Base-by-base conservation (phyloP, 306 rosid species). In the Sophora flavescens region DNA sequence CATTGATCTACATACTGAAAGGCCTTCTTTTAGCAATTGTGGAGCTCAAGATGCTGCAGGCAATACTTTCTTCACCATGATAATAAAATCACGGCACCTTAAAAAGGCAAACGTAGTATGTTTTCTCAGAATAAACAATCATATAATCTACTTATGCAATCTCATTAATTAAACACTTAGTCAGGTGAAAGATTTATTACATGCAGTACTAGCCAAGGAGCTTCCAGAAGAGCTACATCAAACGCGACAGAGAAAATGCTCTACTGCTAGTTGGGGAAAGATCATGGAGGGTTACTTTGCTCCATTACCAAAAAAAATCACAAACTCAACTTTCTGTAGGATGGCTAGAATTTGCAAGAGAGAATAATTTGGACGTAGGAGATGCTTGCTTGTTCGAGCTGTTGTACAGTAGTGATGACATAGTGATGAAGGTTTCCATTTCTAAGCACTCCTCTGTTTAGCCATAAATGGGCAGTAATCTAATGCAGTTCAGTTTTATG, bases 381-480 rank as follows among this genome's bases (percentile, higher is more conserved):
- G 77, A 78, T 61, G 56, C 14, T 15, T 78, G 82, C 58, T 14
- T 52, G 0, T 78, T 78, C 28, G 3, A 70, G 16, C 26, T 61
- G 16, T 4, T 78, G 1, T 26, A 8, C 14, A 12, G 26, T 48
- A 0, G 57, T 54, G 74, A 41, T 36, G 57, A 60, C 3, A 14
- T 68, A 8, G 64, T 69, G 57, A 35, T 78, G 2, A 69, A 60
- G 42, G 77, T 61, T 78, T 22, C 56, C 28, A 48, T 78, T 69
- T 69, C 3, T 8, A 78, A 44, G 64, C 30, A 14, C 38, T 44
- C 28, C 3, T 41, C 54, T 7, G 32, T 26, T 39, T 4, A 63
- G 15, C 9, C 54, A 33, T 48, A 35, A 63, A 10, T 3, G 14
- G 44, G 35, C 6, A 18, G 4, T 22, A 52, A 12, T 15, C 11